A percentile compares a stretch with the other conserved stretches of the same genome.
phyloP scores from a whole-genome alignment of 192 early-diverging fungal species.

The Obelidium mucronatum region DNA sequence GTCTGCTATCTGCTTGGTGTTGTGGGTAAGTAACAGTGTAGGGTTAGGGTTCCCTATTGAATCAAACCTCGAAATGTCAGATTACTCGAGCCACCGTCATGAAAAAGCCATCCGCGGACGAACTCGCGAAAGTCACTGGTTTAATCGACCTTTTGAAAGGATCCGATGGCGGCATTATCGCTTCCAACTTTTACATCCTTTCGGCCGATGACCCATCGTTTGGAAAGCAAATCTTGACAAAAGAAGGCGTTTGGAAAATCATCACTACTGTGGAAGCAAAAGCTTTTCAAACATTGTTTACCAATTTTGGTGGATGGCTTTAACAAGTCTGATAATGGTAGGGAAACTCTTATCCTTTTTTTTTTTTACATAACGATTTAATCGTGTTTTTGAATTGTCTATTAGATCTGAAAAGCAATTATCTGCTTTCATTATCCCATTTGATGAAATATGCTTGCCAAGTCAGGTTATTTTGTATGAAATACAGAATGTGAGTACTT shows the following conservation, averaged over 20 bases:
- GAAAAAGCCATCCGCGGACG: slow-evolving; percentile 3
- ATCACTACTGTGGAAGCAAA: slow-evolving; percentile 82
- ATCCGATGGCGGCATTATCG: neutral
- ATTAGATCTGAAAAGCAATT: slow-evolving; percentile 68
- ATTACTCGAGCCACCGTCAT: slow-evolving; percentile 24
- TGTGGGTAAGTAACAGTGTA: slow-evolving; percentile 14
- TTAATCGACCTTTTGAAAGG: slow-evolving; percentile 8
- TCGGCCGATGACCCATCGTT: slow-evolving; percentile 32
- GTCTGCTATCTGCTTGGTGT: neutral
- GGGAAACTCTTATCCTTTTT: neutral
- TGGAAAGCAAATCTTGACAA: slow-evolving; percentile 62
- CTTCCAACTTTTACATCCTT: slow-evolving; percentile 24
- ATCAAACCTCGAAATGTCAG: neutral
- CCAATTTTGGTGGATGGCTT: slow-evolving; percentile 48
- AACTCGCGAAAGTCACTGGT: slow-evolving; percentile 16
- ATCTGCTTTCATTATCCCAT: slow-evolving; percentile 84
- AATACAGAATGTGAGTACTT: slow-evolving; percentile 66
- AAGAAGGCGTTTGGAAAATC: slow-evolving; percentile 68
- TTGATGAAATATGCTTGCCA: slow-evolving; percentile 82
- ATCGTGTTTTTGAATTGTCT: neutral
- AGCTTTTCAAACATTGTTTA: slow-evolving; percentile 81
- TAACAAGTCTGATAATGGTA: slow-evolving; percentile 16
- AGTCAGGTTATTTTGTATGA: slow-evolving; percentile 82
- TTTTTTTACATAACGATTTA: neutral
- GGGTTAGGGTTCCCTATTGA: neutral